A percentile compares a stretch with the other conserved stretches of the same genome.
phyloP scores from a whole-genome alignment of 805 yeast species.

The Brettanomyces anomalus region DNA sequence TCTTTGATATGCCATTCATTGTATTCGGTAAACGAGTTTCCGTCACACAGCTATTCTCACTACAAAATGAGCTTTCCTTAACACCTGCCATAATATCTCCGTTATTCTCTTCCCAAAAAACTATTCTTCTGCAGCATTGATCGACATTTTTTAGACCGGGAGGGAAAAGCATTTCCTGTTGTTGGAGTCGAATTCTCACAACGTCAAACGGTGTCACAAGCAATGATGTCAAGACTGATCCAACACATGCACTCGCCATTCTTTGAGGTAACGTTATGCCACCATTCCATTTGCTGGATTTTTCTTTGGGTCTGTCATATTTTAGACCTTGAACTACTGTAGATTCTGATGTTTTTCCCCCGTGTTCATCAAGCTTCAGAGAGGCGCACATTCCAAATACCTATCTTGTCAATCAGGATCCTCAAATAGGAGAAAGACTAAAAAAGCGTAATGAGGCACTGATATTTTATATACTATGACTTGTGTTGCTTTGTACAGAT shows the following conservation, averaged over 20 bases:
- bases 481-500: no score
- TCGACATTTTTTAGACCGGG: constrained; percentile 17
- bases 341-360: no score
- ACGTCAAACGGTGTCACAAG: constrained; percentile 80
- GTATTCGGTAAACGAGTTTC: constrained; percentile 51
- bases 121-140: constrained; percentile 28
- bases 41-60: constrained; percentile 31
- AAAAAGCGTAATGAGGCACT: no score
- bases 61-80: constrained; percentile 27
- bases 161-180: constrained; percentile 55
- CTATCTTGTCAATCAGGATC: no score
- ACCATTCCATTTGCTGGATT: no score
- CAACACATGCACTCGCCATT: constrained; percentile 73
- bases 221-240: constrained; percentile 62
- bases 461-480: no score
- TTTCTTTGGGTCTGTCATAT: no score
- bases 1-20: constrained; percentile 59
- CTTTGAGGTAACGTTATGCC: constrained; percentile 47
- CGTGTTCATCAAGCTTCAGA: no score
- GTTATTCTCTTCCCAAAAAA: constrained; percentile 24
- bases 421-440: no score
- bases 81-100: constrained; percentile 3
- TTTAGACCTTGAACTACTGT: no score
- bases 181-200: constrained; percentile 67
- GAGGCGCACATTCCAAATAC: no score